A percentile compares a stretch with the other conserved stretches of the same genome.
Conservation (phyloP, 805 yeast species). For the Spathaspora arborariae region DNA sequence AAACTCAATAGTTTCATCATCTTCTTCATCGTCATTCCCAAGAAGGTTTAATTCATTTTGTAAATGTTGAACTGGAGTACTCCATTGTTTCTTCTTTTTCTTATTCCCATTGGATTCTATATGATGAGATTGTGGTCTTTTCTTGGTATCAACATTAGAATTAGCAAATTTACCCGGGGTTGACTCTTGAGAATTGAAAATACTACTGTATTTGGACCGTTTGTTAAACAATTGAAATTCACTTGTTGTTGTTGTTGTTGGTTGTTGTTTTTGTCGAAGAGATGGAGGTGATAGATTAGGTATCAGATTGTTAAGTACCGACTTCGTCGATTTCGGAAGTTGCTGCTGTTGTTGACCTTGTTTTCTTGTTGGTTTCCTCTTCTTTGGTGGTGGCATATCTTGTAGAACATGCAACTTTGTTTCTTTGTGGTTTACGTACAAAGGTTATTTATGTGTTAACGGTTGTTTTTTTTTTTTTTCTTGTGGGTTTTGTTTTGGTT, state of each 20-base stretch:
- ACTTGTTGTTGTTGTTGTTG: neutral
- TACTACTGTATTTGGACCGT: neutral
- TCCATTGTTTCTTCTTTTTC: slow-evolving; percentile 1
- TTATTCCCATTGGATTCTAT: neutral
- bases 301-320: neutral
- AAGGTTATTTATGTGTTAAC: neutral
- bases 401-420: neutral
- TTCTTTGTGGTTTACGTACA: neutral
- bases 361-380: neutral
- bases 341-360: neutral
- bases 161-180: too few relatives aligned
- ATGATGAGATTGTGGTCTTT: neutral
- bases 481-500: neutral
- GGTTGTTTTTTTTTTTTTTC: neutral
- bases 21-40: neutral
- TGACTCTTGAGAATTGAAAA: neutral
- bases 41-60: neutral
- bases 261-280: neutral
- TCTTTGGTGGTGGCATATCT: neutral
- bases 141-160: neutral
- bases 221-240: neutral
- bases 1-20: neutral
- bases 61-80: neutral
- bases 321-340: neutral
- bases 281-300: neutral